phyloP scores from a whole-genome alignment of 768 basidiomycete genomes.

The Pleurotus tuoliensis region DNA sequence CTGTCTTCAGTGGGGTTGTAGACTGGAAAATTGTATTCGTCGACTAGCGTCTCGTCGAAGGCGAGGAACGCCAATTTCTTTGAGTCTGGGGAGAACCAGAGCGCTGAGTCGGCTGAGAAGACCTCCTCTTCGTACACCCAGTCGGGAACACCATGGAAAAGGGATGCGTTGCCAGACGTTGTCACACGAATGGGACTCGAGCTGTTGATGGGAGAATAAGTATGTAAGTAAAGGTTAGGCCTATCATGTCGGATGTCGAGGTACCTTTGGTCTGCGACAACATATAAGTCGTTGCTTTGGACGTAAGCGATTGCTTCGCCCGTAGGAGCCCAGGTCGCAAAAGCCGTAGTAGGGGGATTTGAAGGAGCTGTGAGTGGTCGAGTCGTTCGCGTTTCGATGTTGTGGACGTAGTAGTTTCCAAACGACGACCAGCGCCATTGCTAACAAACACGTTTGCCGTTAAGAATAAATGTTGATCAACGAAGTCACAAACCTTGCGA shows the following conservation, averaged over 20 bases:
- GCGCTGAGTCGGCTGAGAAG: conserved; percentile 62
- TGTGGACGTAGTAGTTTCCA: conserved; percentile 92
- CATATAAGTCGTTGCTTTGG: conserved; percentile 81
- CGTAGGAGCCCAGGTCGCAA: conserved; percentile 86
- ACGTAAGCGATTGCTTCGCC: conserved; percentile 87
- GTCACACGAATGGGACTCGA: conserved; percentile 71
- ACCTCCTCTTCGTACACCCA: conserved; percentile 99
- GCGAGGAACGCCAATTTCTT: conserved; percentile 76
- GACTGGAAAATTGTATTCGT: conserved; percentile 83
- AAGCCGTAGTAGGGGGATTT: conserved; percentile 67
- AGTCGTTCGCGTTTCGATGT: conserved; percentile 63
- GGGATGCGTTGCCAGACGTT: conserved; percentile 68
- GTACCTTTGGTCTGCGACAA: conserved; percentile 66
- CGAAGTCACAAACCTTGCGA: conserved; percentile 50
- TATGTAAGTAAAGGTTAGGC: background rate
- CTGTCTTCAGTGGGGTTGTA: conserved; percentile 83
- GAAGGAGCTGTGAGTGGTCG: conserved; percentile 67
- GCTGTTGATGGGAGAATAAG: conserved; percentile 23
- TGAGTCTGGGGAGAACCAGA: conserved; percentile 91
- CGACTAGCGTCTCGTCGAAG: conserved; percentile 86
- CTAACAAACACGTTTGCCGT: conserved; percentile 30
- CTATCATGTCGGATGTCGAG: conserved; percentile 17
- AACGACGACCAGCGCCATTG: conserved; percentile 94
- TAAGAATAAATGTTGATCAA: background rate
- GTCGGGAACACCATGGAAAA: conserved; percentile 94